Percentiles rank a stretch among this genome's conserved stretches.
These are phyloP conservation scores for Euphorbia pulcherrima DNA, from an alignment of 345 rosid species.

Conservation along the genomic window DNA sequence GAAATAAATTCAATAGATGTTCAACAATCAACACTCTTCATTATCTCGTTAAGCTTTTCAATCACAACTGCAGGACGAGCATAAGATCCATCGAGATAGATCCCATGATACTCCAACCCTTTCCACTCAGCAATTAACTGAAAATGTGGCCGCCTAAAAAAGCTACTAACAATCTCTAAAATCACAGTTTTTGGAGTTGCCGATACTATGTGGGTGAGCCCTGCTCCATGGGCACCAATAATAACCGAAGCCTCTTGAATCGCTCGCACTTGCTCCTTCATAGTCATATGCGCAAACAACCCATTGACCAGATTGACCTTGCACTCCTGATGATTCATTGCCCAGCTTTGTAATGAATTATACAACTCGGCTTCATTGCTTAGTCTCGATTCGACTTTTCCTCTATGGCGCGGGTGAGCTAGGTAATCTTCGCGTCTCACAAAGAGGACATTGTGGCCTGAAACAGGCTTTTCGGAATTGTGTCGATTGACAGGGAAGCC, in stretches of 20 bases:
- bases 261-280: slow-evolving; percentile 81
- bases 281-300: slow-evolving; percentile 78
- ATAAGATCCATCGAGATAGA: slow-evolving; percentile 57
- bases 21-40: slow-evolving; percentile 29
- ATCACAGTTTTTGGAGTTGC: slow-evolving; percentile 79
- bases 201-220: slow-evolving; percentile 83
- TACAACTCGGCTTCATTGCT: slow-evolving; percentile 80
- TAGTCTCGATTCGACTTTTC: slow-evolving; percentile 78
- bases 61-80: slow-evolving; percentile 55
- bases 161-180: slow-evolving; percentile 63
- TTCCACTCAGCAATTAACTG: slow-evolving; percentile 79
- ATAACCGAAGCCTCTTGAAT: slow-evolving; percentile 93
- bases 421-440: slow-evolving; percentile 89
- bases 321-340: slow-evolving; percentile 44
- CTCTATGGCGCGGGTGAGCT: slow-evolving; percentile 87
- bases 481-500: slow-evolving; percentile 59
- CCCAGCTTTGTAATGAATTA: slow-evolving; percentile 63
- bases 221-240: slow-evolving; percentile 96
- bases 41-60: slow-evolving; percentile 37
- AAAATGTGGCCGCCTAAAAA: slow-evolving; percentile 77
- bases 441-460: slow-evolving; percentile 64
- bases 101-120: slow-evolving; percentile 85
- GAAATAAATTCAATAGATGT: background rate
- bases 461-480: slow-evolving; percentile 40
- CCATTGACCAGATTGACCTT: slow-evolving; percentile 79